Conservation (phyloP, 768 basidiomycete genomes). For the Boletus sensibilis region DNA sequence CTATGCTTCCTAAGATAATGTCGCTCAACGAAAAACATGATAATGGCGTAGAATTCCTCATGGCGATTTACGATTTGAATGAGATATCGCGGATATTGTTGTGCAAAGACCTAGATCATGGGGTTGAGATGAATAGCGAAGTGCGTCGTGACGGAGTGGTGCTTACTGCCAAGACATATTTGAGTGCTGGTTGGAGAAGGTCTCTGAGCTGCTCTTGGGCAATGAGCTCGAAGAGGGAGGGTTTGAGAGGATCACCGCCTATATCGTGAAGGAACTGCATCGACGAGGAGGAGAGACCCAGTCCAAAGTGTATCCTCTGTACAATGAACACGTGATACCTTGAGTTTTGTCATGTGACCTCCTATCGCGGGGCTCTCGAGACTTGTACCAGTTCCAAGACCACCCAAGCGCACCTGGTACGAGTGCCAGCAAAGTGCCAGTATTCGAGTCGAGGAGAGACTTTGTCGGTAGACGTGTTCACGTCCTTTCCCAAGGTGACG, state of each 20-base stretch:
- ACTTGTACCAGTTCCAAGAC: too few species aligned
- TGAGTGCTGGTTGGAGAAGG: constrained; percentile 89
- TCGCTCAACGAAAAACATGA: constrained; percentile 88
- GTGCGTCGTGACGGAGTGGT: neutral
- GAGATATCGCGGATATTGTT: constrained; percentile 90
- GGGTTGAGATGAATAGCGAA: neutral
- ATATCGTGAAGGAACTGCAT: constrained; percentile 87
- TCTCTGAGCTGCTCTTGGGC: constrained; percentile 93
- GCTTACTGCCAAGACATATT: constrained; percentile 88
- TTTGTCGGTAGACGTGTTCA: too few species aligned
- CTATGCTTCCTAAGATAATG: constrained; percentile 88
- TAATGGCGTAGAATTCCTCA: constrained; percentile 90
- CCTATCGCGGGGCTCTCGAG: neutral
- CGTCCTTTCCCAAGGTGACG: neutral
- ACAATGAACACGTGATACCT: constrained; percentile 21
- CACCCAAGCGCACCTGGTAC: too few species aligned
- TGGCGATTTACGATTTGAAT: constrained; percentile 89
- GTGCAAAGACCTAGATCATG: constrained; percentile 79
- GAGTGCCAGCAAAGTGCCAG: neutral
- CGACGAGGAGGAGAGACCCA: neutral
- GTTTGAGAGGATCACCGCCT: constrained; percentile 70
- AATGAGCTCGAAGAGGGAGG: constrained; percentile 86
- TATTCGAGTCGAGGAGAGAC: neutral
- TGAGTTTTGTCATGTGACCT: constrained; percentile 30
- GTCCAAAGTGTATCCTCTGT: too few species aligned